A percentile compares a stretch with the other conserved stretches of the same genome.
These are phyloP conservation scores for Withania somnifera DNA, from an alignment of 305 asterid species.

Conservation along the genomic window DNA sequence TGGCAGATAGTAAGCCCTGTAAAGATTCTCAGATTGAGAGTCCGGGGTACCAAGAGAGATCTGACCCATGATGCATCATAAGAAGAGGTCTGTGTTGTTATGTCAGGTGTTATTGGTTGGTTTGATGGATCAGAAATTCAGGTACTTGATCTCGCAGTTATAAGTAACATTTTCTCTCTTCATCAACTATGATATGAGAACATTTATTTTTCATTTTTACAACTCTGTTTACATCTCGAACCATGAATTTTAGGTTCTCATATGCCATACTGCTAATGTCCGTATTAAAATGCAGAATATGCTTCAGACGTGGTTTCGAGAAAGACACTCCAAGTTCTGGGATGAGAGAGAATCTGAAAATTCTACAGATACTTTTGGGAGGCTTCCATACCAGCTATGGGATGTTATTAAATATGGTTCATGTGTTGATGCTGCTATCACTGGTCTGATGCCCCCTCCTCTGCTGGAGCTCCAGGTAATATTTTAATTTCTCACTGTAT, in stretches of 20 bases:
- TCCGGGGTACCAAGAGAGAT: slow-evolving; percentile 62
- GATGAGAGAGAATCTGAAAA: slow-evolving; percentile 30
- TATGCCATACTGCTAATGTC: neutral
- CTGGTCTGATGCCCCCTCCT: slow-evolving; percentile 97
- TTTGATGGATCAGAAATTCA: slow-evolving; percentile 83
- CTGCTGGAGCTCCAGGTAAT: slow-evolving; percentile 83
- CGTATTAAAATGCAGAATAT: slow-evolving; percentile 36
- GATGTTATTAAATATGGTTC: slow-evolving; percentile 72
- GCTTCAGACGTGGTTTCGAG: slow-evolving; percentile 54
- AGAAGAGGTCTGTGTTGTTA: slow-evolving; percentile 81
- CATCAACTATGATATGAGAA: neutral
- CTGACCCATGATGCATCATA: slow-evolving; percentile 38
- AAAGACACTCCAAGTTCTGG: slow-evolving; percentile 42
- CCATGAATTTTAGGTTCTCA: neutral
- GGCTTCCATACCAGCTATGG: slow-evolving; percentile 87
- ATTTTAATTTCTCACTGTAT: neutral
- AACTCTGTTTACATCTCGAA: neutral
- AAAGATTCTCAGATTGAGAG: slow-evolving; percentile 70
- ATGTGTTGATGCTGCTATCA: slow-evolving; percentile 91
- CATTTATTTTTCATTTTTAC: neutral
- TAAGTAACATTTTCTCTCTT: neutral
- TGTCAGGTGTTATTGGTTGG: slow-evolving; percentile 74
- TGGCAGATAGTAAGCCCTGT: slow-evolving; percentile 61
- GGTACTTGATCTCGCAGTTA: slow-evolving; percentile 26
- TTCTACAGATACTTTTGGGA: slow-evolving; percentile 28